A percentile compares a stretch with the other conserved stretches of the same genome.
phyloP scores from a whole-genome alignment of 345 rosid genomes.

The Arabis hirsuta region DNA sequence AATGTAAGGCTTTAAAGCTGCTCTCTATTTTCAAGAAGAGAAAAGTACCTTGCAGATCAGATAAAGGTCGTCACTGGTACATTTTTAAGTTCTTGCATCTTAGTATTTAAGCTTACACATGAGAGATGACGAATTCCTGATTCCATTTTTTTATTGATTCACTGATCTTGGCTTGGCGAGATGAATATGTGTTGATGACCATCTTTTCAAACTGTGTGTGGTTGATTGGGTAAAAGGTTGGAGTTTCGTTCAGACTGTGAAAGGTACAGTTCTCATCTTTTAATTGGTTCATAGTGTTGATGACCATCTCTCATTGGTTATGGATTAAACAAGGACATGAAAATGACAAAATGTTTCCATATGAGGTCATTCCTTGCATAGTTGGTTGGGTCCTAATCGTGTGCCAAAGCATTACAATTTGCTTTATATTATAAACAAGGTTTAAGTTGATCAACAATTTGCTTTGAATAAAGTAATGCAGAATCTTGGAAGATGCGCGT shows the following conservation, averaged over 20 bases:
- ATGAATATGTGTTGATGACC: neutral
- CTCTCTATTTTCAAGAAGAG: neutral
- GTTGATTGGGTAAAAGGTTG: conserved; percentile 3
- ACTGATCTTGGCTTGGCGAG: too few relatives aligned
- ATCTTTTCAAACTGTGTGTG: neutral
- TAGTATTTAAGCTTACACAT: too few relatives aligned
- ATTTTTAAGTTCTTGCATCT: too few relatives aligned
- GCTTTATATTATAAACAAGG: neutral
- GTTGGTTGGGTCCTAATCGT: neutral
- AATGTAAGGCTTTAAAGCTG: neutral
- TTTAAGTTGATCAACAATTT: conserved; percentile 12
- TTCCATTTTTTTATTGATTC: too few relatives aligned
- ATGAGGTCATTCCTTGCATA: conserved; percentile 4
- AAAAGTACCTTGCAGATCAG: too few relatives aligned
- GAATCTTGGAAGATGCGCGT: conserved; percentile 16
- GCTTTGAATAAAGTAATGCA: conserved; percentile 23
- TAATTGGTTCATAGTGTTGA: too few relatives aligned
- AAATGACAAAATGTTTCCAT: conserved; percentile 23
- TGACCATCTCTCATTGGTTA: too few relatives aligned
- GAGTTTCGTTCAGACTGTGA: conserved; percentile 11
- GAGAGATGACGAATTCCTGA: too few relatives aligned
- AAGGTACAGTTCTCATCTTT: neutral
- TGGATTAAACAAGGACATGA: too few relatives aligned
- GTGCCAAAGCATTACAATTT: neutral
- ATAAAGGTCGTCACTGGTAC: too few relatives aligned